Evolutionary conservation across 306 rosid genomes (phyloP).

Genomic region (Prunus padus): DNA sequence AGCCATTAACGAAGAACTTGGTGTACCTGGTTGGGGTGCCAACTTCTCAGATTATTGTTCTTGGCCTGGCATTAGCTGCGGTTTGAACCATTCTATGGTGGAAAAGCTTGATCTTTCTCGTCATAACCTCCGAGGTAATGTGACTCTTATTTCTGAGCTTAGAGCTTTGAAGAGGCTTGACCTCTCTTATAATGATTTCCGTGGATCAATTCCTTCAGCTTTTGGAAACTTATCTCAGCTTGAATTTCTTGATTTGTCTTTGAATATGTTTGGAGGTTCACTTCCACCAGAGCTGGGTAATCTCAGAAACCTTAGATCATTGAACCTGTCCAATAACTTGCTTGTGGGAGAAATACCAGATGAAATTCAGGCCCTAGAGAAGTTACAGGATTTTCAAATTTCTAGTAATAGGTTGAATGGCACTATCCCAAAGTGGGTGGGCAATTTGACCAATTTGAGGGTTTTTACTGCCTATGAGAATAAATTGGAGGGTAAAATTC

Average conservation of each 20-base stretch:
- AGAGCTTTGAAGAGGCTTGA: slow-evolving; percentile 84
- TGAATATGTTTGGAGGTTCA: slow-evolving; percentile 74
- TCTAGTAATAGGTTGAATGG: slow-evolving; percentile 85
- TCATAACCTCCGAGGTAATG: slow-evolving; percentile 75
- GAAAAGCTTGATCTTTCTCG: slow-evolving; percentile 81
- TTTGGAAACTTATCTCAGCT: slow-evolving; percentile 73
- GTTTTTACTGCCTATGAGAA: slow-evolving; percentile 93
- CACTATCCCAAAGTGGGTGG: slow-evolving; percentile 75
- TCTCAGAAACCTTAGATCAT: slow-evolving; percentile 70
- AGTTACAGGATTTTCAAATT: slow-evolving; percentile 71
- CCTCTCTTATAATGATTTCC: slow-evolving; percentile 75
- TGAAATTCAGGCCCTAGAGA: slow-evolving; percentile 63
- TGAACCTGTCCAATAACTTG: slow-evolving; percentile 80
- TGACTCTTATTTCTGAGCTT: slow-evolving; percentile 70
- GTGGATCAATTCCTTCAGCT: slow-evolving; percentile 66
- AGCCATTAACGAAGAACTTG: slow-evolving; percentile 75
- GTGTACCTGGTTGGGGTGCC: slow-evolving; percentile 75
- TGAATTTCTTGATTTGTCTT: slow-evolving; percentile 82
- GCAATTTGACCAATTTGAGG: slow-evolving; percentile 73
- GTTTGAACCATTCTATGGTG: slow-evolving; percentile 59
- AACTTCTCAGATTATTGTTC: slow-evolving; percentile 67
- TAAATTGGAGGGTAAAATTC: slow-evolving; percentile 65
- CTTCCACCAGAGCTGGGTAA: slow-evolving; percentile 74
- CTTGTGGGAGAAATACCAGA: slow-evolving; percentile 77
- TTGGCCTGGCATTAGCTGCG: slow-evolving; percentile 83